Percentiles rank a stretch among this genome's conserved stretches.
Conservation (phyloP, 2,329 filamentous ascomycete species). For the Mycocentrospora acerina region DNA sequence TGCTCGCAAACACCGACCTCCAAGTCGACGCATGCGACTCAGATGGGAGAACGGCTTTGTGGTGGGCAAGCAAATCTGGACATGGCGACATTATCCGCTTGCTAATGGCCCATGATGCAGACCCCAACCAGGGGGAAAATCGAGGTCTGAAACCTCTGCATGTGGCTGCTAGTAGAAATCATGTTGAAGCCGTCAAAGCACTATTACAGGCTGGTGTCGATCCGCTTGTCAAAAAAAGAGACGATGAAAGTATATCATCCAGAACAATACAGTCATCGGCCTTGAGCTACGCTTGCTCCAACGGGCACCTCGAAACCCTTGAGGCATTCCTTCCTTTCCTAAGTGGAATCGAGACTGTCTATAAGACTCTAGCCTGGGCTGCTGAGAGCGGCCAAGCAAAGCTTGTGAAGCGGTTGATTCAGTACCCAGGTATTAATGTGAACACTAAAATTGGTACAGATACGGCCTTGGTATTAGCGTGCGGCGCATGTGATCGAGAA, state of each 20-base stretch:
- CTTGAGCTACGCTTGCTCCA: constrained; percentile 12
- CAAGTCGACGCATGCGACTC: constrained; percentile 9
- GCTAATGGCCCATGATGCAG: constrained; percentile 19
- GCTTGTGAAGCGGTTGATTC: constrained; percentile 30
- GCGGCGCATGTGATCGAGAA: constrained; percentile 2
- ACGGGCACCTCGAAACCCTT: constrained; percentile 12
- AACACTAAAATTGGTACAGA: constrained; percentile 23
- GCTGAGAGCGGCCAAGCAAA: constrained; percentile 10
- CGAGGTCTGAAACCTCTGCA: constrained; percentile 40
- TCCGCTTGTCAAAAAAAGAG: constrained; percentile 27
- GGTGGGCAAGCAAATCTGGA: background rate
- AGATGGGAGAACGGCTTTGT: constrained; percentile 11
- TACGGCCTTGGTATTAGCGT: constrained; percentile 21
- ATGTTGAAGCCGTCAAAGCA: too few relatives aligned
- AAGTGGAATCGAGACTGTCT: constrained; percentile 25
- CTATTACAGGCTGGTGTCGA: constrained; percentile 43
- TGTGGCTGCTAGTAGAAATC: constrained; percentile 35
- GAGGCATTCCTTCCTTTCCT: constrained; percentile 12
- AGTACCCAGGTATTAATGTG: constrained; percentile 34
- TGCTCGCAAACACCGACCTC: background rate
- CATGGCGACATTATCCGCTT: constrained; percentile 3
- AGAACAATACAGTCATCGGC: too few relatives aligned
- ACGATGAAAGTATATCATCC: too few relatives aligned
- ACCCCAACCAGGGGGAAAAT: constrained; percentile 16
- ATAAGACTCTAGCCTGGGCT: constrained; percentile 32